Evolutionary conservation across 306 rosid species (phyloP), one percentile per base, ranked within the genome.

Genomic region (Acacia melanoxylon): DNA sequence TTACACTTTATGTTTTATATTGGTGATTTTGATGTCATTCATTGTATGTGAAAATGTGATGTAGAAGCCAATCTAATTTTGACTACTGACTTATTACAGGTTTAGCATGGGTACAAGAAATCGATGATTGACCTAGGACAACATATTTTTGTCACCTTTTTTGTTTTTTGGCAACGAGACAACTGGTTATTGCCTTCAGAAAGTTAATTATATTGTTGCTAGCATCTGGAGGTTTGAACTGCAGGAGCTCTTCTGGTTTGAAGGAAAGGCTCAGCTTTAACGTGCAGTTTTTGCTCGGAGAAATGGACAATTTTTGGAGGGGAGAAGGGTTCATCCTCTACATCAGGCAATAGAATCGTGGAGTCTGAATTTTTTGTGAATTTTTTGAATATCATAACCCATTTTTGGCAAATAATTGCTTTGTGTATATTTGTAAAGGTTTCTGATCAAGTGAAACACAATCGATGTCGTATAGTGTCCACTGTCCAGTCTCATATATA

Each of bases 81-180:
- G 24, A 51, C 46, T 80, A 1, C 44, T 24, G 61, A 35, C 46
- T 51, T 33, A n/a, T 85, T 22, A 41, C 99, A 95, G 99, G 86
- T 86, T 86, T 93, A 82, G 93, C 96, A 67, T 93, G 98, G 99
- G 96, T 93, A 74, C 93, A 93, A 89, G 97, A 92, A 79, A 87
- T 95, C 62, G 94, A 94, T 41, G 97, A 90, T 86, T 91, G 88
- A 78, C 84, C 45, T 41, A 68, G 76, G 79, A 77, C 44, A 15
- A 58, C 41, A 72, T 75, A 48, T 74, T 78, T 40, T 56, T 62
- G 81, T 72, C 62, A 45, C 40, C 14, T 73, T 82, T 65, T 33
- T 71, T 24, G 4, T 2, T 31, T 84, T 81, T 22, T 20, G 65
- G 44, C 85, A 72, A 54, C 83, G 74, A 68, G 78, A 76, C 68